Percentiles rank a stretch among this genome's conserved stretches.
Evolutionary conservation across 768 basidiomycete genomes (phyloP).

Genomic region (Leccinum disarticulatum): DNA sequence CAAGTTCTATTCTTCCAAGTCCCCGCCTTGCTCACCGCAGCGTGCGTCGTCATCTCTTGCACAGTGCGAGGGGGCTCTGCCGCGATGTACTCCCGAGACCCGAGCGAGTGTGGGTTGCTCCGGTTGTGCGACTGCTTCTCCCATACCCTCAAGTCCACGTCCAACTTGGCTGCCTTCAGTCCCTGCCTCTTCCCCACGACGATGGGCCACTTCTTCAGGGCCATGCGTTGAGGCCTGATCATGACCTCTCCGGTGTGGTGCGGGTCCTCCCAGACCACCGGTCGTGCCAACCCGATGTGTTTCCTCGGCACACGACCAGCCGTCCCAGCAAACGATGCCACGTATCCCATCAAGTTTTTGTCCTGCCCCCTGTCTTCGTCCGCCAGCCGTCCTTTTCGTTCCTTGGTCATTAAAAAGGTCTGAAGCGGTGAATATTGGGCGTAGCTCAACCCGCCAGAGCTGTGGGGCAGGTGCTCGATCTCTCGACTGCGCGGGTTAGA

Average conservation of each 20-base stretch:
- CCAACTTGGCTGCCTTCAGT: conserved; percentile 37
- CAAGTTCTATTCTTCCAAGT: neutral
- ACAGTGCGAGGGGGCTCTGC: conserved; percentile 26
- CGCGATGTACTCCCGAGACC: conserved; percentile 48
- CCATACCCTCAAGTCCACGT: conserved; percentile 32
- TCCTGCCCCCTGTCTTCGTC: conserved; percentile 27
- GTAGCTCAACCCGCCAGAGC: conserved; percentile 62
- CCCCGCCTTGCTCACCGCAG: conserved; percentile 8
- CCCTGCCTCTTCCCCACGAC: conserved; percentile 48
- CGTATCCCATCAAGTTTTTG: conserved; percentile 10
- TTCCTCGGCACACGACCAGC: conserved; percentile 22
- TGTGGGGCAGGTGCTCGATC: conserved; percentile 69
- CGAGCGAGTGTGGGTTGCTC: conserved; percentile 49
- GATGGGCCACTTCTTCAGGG: conserved; percentile 39
- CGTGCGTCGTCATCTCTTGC: conserved; percentile 20
- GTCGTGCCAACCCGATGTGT: conserved; percentile 14
- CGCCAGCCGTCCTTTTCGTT: conserved; percentile 61
- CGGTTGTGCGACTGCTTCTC: conserved; percentile 30
- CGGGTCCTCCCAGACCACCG: conserved; percentile 32
- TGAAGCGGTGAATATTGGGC: conserved; percentile 54
- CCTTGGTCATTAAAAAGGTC: conserved; percentile 46
- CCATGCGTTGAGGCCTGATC: conserved; percentile 28
- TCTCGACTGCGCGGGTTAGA: conserved; percentile 25
- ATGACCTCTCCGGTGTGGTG: conserved; percentile 29
- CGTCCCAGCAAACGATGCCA: conserved; percentile 36